Conservation (phyloP, 2,329 filamentous ascomycete genomes). For the Dendryphion nanum region DNA sequence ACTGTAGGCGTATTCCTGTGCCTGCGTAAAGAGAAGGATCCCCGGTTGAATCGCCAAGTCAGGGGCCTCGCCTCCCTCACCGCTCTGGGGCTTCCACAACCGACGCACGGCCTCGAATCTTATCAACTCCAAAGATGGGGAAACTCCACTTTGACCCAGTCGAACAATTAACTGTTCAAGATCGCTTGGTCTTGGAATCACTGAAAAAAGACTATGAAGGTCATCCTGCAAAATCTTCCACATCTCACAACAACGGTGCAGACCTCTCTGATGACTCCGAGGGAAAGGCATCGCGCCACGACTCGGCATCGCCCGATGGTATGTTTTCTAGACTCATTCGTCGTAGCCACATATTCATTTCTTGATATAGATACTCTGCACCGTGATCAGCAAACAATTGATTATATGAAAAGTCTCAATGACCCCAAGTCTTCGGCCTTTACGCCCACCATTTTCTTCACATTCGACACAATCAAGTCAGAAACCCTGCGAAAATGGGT, state of each 20-base stretch:
- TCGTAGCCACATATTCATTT: neutral
- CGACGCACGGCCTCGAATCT: too few species aligned
- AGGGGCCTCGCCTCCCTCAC: too few species aligned
- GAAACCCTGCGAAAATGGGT: constrained; percentile 40
- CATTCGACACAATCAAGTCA: constrained; percentile 49
- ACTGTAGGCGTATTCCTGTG: too few species aligned
- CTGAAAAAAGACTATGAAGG: constrained; percentile 29
- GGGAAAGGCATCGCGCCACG: constrained; percentile 24
- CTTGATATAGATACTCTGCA: constrained; percentile 25
- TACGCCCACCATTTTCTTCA: constrained; percentile 56
- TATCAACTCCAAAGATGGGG: too few species aligned
- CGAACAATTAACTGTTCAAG: constrained; percentile 29
- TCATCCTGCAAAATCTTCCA: constrained; percentile 1
- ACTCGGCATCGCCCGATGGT: constrained; percentile 32
- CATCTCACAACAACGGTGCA: constrained; percentile 1
- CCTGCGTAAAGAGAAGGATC: too few species aligned
- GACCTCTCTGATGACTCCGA: constrained; percentile 25
- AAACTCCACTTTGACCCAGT: constrained; percentile 29
- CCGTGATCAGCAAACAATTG: constrained; percentile 37
- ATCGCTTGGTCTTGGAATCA: constrained; percentile 29
- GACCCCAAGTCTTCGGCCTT: constrained; percentile 49
- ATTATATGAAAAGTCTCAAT: constrained; percentile 50
- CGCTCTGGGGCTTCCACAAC: too few species aligned
- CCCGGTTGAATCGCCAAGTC: too few species aligned
- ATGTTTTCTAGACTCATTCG: neutral